Evolutionary conservation across 257 asterid species (phyloP).

Genomic region (Gentiana macrophylla): DNA sequence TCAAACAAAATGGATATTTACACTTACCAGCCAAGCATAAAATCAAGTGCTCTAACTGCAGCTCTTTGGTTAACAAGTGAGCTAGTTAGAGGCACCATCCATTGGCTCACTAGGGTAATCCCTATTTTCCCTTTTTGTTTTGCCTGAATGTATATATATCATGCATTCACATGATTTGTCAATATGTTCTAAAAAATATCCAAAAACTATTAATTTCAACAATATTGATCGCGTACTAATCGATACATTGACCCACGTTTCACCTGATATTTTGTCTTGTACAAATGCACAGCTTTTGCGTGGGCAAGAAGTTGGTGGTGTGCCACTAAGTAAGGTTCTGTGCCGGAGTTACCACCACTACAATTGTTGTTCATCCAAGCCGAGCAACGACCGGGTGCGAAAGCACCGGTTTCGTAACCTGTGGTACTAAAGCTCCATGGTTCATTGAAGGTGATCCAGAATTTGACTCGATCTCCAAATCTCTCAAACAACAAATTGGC

Average conservation of each 20-base stretch:
- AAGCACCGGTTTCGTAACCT: background rate
- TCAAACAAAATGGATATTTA: background rate
- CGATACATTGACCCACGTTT: too few species aligned
- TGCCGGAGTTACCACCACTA: background rate
- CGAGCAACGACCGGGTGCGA: background rate
- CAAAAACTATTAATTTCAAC: too few species aligned
- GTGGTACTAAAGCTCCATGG: background rate
- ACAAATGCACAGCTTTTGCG: background rate
- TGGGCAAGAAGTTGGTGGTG: constrained; percentile 1
- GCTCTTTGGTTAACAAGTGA: too few species aligned
- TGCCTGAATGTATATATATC: too few species aligned
- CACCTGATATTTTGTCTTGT: constrained; percentile 2
- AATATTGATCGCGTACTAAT: too few species aligned
- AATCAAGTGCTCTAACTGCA: background rate
- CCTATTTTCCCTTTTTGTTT: constrained; percentile 2
- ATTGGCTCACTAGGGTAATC: too few species aligned
- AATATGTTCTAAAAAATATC: too few species aligned
- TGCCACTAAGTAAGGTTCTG: background rate
- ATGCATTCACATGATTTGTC: too few species aligned
- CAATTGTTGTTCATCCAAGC: background rate
- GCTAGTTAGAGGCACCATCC: too few species aligned
- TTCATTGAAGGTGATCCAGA: constrained; percentile 7
- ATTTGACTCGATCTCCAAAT: constrained; percentile 5
- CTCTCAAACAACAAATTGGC: background rate
- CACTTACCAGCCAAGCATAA: constrained; percentile 1